Percentiles rank a stretch among this genome's conserved stretches.
Conservation (phyloP, 2,329 filamentous ascomycete genomes). For the Berkeleyomyces rouxiae region DNA sequence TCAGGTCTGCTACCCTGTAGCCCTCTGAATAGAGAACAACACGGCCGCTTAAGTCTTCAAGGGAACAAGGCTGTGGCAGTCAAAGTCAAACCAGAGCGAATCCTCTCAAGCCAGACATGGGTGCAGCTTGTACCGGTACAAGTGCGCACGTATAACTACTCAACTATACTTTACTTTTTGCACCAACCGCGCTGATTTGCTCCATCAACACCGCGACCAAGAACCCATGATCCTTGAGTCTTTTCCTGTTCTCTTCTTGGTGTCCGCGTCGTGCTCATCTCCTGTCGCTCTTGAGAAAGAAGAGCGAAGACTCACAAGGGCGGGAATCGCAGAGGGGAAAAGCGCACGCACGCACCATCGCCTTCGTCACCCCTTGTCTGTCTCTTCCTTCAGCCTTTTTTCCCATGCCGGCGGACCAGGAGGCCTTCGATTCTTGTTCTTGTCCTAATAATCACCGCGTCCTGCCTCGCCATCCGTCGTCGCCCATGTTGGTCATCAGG, state of each 20-base stretch:
- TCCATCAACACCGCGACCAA: background rate
- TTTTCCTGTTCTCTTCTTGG: background rate
- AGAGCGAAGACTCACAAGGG: background rate
- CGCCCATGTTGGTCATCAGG: background rate
- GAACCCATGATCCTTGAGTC: background rate
- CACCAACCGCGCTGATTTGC: background rate
- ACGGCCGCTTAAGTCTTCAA: background rate
- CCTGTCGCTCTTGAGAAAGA: background rate
- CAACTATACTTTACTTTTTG: background rate
- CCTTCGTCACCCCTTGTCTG: background rate
- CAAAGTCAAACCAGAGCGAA: background rate
- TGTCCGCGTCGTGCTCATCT: background rate
- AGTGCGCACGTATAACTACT: background rate
- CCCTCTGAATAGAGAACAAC: background rate
- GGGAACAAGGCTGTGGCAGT: constrained; percentile 1
- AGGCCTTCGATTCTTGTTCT: background rate
- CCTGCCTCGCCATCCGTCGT: background rate
- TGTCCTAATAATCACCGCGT: too few relatives aligned
- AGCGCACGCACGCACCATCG: background rate
- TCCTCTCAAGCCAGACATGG: background rate
- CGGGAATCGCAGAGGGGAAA: background rate
- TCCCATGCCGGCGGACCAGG: background rate
- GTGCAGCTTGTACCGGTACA: background rate
- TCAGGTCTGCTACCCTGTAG: background rate
- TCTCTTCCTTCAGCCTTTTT: constrained; percentile 2